A percentile compares a stretch with the other conserved stretches of the same genome.
These are phyloP conservation scores for Dothistroma pini DNA, from an alignment of 2,329 filamentous ascomycete genomes.

Conservation along the genomic window DNA sequence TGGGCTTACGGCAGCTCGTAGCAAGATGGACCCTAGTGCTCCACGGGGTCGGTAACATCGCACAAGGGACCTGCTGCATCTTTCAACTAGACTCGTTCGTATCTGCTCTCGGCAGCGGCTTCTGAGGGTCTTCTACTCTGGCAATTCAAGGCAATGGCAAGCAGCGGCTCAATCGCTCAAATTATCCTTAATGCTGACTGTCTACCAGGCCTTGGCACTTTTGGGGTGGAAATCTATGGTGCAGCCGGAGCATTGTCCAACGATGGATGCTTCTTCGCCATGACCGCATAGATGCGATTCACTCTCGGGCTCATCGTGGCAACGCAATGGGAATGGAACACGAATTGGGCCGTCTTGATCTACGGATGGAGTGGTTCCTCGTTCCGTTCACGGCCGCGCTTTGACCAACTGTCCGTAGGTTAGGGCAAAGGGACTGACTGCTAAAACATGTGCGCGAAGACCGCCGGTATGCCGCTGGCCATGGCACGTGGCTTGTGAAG, in stretches of 20 bases:
- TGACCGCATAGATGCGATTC: neutral
- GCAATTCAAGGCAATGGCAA: neutral
- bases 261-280: neutral
- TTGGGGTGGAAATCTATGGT: neutral
- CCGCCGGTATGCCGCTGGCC: no score
- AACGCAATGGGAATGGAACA: neutral
- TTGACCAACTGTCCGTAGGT: neutral
- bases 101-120: neutral
- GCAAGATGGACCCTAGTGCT: neutral
- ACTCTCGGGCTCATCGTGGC: neutral
- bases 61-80: neutral
- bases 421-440: no score
- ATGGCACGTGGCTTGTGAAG: no score
- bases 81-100: neutral
- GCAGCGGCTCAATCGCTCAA: no score
- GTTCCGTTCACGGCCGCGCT: neutral
- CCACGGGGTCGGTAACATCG: neutral
- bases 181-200: neutral
- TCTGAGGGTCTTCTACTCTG: neutral
- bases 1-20: neutral
- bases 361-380: neutral
- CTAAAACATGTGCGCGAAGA: no score
- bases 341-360: neutral
- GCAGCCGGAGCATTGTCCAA: neutral
- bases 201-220: neutral